phyloP scores from a whole-genome alignment of 345 rosid species.

The Melaleuca quinquenervia region DNA sequence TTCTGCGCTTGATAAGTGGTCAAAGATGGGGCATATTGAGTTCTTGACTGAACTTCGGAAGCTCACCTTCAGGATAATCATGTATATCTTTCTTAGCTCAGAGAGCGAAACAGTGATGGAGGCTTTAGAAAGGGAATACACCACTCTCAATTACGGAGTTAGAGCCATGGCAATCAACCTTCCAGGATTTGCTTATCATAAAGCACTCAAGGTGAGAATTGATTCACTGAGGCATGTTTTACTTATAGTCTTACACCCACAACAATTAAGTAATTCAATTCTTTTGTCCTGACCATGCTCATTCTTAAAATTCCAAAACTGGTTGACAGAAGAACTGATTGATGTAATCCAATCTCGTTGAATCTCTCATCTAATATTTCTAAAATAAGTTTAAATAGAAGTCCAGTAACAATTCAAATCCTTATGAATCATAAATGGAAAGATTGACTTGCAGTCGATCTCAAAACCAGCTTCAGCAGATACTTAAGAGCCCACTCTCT shows the following conservation, averaged over 20 bases:
- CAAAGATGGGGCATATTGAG: conserved; percentile 54
- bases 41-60: conserved; percentile 57
- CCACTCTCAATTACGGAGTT: conserved; percentile 64
- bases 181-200: conserved; percentile 79
- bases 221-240: neutral
- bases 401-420: neutral
- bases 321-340: neutral
- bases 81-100: conserved; percentile 68
- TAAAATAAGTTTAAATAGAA: neutral
- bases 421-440: neutral
- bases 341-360: neutral
- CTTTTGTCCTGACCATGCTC: neutral
- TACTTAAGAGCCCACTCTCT: neutral
- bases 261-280: neutral
- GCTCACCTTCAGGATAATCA: conserved; percentile 73
- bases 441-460: neutral
- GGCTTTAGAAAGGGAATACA: conserved; percentile 62
- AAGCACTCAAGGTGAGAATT: conserved; percentile 58
- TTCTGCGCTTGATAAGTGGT: conserved; percentile 49
- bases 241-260: neutral
- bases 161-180: conserved; percentile 82
- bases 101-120: conserved; percentile 58
- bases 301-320: neutral
- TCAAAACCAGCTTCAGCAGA: neutral
- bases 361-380: neutral